Evolutionary conservation across 2,329 filamentous ascomycete genomes (phyloP).

Genomic region (Orbilia brochopaga): DNA sequence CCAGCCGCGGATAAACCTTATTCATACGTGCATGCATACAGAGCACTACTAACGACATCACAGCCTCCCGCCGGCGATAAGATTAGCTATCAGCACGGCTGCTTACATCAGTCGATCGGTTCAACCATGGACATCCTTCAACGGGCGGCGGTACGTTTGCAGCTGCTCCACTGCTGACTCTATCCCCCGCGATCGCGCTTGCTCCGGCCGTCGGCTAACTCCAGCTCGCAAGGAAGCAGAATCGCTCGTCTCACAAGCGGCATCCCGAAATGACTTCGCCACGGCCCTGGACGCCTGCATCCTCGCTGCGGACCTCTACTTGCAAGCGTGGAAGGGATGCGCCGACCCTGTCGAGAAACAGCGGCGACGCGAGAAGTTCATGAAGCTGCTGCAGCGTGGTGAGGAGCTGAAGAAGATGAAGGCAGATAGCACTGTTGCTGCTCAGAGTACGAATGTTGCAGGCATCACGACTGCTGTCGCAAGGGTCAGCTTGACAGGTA

Average conservation of each 20-base stretch:
- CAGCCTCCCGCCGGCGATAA: background rate
- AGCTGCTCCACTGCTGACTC: background rate
- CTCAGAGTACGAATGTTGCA: background rate
- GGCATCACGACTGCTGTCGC: constrained; percentile 22
- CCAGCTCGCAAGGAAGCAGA: constrained; percentile 46
- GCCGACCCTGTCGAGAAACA: constrained; percentile 42
- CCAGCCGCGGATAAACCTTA: constrained; percentile 46
- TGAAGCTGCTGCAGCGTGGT: constrained; percentile 31
- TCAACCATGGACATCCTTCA: background rate
- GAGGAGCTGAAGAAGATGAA: constrained; percentile 44
- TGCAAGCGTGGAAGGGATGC: constrained; percentile 37
- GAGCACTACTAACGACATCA: constrained; percentile 40
- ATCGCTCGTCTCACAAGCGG: constrained; percentile 47
- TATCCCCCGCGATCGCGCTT: background rate
- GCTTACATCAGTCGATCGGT: background rate
- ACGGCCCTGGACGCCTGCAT: constrained; percentile 41
- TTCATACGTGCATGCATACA: too few species aligned
- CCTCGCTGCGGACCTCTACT: constrained; percentile 40
- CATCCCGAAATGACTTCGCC: constrained; percentile 38
- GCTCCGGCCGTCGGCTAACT: constrained; percentile 3
- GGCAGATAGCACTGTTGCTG: background rate
- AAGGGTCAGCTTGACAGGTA: constrained; percentile 14
- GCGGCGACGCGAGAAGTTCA: constrained; percentile 35
- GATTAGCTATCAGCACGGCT: too few species aligned
- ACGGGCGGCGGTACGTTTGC: constrained; percentile 26